Conservation (phyloP, 1,284 basidiomycete genomes). For the Ceratobasidium sp. region DNA sequence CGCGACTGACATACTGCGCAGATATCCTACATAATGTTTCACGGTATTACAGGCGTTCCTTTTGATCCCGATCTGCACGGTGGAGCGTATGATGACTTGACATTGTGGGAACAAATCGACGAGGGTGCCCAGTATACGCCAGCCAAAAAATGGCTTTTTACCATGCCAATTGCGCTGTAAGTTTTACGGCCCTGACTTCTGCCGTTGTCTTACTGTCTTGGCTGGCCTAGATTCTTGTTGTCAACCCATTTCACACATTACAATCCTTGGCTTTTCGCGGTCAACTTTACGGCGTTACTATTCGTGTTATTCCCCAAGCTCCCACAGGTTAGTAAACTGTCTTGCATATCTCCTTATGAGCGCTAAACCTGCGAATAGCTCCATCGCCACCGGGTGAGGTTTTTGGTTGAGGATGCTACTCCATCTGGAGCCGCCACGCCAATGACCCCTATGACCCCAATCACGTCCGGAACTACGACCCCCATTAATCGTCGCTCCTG, state of each 20-base stretch:
- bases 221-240: slow-evolving; percentile 81
- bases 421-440: slow-evolving; percentile 49
- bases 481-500: slow-evolving; percentile 33
- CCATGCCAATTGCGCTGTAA: slow-evolving; percentile 90
- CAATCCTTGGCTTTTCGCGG: slow-evolving; percentile 90
- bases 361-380: slow-evolving; percentile 63
- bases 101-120: slow-evolving; percentile 99
- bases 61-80: slow-evolving; percentile 90
- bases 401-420: slow-evolving; percentile 60
- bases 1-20: slow-evolving; percentile 56
- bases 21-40: slow-evolving; percentile 98
- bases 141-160: slow-evolving; percentile 97
- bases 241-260: slow-evolving; percentile 99
- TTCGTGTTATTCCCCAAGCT: slow-evolving; percentile 93
- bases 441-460: slow-evolving; percentile 48
- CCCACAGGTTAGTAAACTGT: slow-evolving; percentile 75
- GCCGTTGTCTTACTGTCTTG: slow-evolving; percentile 34
- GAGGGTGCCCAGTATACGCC: slow-evolving; percentile 98
- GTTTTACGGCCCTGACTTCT: slow-evolving; percentile 56
- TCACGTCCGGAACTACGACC: slow-evolving; percentile 18
- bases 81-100: slow-evolving; percentile 97
- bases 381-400: slow-evolving; percentile 82
- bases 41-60: slow-evolving; percentile 97
- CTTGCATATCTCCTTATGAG: neutral
- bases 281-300: slow-evolving; percentile 90